Base-by-base conservation (phyloP, 768 basidiomycete species). In the Pulveroboletus frians region DNA sequence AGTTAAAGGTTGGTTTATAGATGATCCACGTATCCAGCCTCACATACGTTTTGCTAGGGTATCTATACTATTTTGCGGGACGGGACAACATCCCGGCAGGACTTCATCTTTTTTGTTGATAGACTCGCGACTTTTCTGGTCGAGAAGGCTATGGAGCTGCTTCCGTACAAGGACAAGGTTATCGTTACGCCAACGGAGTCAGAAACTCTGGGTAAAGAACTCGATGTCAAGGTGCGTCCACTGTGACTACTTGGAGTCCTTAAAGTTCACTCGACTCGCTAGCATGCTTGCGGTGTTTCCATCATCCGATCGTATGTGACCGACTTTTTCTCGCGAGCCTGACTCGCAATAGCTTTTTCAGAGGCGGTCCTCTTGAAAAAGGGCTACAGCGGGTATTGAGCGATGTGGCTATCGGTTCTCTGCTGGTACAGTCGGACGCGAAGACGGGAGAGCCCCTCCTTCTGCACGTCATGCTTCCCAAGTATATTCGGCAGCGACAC, bases 61-160 rank as follows among this genome's bases (percentile, higher is more conserved):
- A 93, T 97, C 6, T 86, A 85, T 63, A 97, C 95, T 0, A 83
- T 88, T 21, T 62, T 99, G 18, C 79, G 95, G 8, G 84, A 92
- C 57, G 72, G 70, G 47, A 76, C 70, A n/a, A 85, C 88, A 0
- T 70, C 71, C 11, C 74, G 84, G 15, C 88, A 88, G 57, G 92
- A 97, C 61, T 98, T 97, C 60, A 83, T 97, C 34, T 95, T 96
- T 73, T 92, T 92, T 62, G 81, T 81, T 0, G 92, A 96, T 63
- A 78, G 95, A 15, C 71, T 98, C 2, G 81, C 94, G 0, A 92
- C 90, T 0, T 68, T 91, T 17, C 69, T 98, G 20, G 81, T 89
- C 5, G 95, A 98, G 67, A 77, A 83, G 63, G 91, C 92, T 0
- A 73, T 94, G 61, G 84, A 85, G 37, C 75, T 82, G 50, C 75